These are phyloP conservation scores for Pseudonectria foliicola DNA, from an alignment of 2,329 filamentous ascomycete genomes.

Conservation along the genomic window DNA sequence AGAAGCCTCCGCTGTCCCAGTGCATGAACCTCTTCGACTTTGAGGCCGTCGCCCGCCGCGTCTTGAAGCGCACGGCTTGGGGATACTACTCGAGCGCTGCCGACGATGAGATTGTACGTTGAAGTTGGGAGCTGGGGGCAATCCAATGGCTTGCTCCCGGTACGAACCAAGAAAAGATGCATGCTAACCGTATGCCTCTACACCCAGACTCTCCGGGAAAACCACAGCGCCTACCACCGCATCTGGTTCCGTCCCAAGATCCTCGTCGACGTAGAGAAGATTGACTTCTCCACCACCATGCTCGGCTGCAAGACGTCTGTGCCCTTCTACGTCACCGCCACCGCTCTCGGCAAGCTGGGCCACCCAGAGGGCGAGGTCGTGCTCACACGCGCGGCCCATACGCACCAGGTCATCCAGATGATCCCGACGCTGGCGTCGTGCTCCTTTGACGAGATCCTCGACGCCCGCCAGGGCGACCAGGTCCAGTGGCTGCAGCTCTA, in stretches of 20 bases:
- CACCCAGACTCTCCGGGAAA: conserved; percentile 79
- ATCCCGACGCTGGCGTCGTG: conserved; percentile 95
- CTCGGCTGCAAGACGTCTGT: conserved; percentile 77
- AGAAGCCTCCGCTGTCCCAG: conserved; percentile 74
- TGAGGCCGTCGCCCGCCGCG: conserved; percentile 78
- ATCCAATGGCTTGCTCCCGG: no score
- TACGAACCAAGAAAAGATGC: no score
- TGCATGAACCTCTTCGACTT: conserved; percentile 96
- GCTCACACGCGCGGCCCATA: conserved; percentile 73
- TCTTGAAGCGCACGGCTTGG: conserved; percentile 97
- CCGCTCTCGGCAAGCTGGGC: conserved; percentile 89
- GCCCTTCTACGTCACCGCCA: conserved; percentile 95
- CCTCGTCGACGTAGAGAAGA: conserved; percentile 79
- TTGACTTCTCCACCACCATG: conserved; percentile 89
- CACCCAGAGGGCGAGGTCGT: conserved; percentile 91
- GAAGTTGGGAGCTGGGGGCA: no score
- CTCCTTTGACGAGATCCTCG: conserved; percentile 94
- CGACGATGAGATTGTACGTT: conserved; percentile 36
- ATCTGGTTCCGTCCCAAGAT: conserved; percentile 92
- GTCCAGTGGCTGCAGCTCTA: conserved; percentile 96
- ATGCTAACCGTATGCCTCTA: conserved; percentile 1
- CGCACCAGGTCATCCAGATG: conserved; percentile 94
- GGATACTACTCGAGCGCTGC: conserved; percentile 95
- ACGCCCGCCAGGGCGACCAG: conserved; percentile 70
- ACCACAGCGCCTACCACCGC: conserved; percentile 92